These are phyloP conservation scores for Salvia rosmarinus DNA, from an alignment of 257 asterid species.

Conservation along the genomic window DNA sequence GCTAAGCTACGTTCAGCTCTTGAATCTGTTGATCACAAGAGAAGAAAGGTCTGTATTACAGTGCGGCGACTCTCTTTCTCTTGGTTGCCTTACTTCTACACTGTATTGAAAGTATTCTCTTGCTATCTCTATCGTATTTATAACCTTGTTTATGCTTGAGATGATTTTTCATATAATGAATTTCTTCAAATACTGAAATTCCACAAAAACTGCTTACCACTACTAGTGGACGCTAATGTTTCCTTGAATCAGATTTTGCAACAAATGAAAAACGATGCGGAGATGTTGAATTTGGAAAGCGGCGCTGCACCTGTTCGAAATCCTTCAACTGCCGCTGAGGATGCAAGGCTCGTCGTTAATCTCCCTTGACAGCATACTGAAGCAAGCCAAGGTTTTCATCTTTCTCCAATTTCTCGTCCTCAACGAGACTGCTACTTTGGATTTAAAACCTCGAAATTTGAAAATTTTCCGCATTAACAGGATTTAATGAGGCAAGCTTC, in stretches of 20 bases:
- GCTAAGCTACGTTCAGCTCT: conserved; percentile 97
- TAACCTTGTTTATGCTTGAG: conserved; percentile 13
- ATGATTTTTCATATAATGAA: not conserved
- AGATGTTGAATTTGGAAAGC: conserved; percentile 72
- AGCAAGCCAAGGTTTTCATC: conserved; percentile 79
- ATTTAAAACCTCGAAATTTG: conserved; percentile 25
- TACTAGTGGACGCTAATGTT: conserved; percentile 27
- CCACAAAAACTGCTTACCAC: conserved; percentile 4
- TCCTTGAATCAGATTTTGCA: conserved; percentile 67
- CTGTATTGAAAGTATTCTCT: not conserved
- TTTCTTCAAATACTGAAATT: not conserved
- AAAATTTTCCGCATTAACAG: conserved; percentile 48
- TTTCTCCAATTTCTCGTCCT: conserved; percentile 21
- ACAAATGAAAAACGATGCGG: conserved; percentile 83
- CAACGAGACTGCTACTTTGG: conserved; percentile 24
- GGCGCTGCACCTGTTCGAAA: conserved; percentile 76
- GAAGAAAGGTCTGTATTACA: conserved; percentile 73
- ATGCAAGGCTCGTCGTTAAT: conserved; percentile 94
- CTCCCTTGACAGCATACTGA: conserved; percentile 88
- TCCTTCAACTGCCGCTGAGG: conserved; percentile 98
- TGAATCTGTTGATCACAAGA: conserved; percentile 97
- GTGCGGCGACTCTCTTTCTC: conserved; percentile 8
- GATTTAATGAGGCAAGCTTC: conserved; percentile 81
- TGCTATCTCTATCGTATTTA: not conserved
- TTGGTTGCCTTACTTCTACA: not conserved